Conservation (phyloP, 805 yeast genomes). For the Hanseniaspora guilliermondii region DNA sequence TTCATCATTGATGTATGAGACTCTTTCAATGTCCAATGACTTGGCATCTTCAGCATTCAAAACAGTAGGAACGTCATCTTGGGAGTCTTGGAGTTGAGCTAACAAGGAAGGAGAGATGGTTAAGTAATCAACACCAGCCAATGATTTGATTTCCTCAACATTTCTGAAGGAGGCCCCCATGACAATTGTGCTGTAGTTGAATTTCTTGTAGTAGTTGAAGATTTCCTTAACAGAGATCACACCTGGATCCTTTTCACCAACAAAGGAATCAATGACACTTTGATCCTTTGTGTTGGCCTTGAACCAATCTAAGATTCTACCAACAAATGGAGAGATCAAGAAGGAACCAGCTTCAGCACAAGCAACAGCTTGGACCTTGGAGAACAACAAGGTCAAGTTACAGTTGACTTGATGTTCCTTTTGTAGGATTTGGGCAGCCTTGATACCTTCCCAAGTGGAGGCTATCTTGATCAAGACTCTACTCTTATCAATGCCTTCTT, state of each 20-base stretch:
- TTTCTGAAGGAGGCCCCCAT: slow-evolving; percentile 99
- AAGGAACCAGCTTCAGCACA: slow-evolving; percentile 96
- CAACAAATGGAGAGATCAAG: slow-evolving; percentile 95
- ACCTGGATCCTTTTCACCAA: slow-evolving; percentile 70
- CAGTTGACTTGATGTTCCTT: slow-evolving; percentile 80
- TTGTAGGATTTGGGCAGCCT: slow-evolving; percentile 94
- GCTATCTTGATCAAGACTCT: slow-evolving; percentile 92
- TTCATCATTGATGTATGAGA: slow-evolving; percentile 73
- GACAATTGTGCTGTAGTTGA: slow-evolving; percentile 89
- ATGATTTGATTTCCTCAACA: slow-evolving; percentile 83
- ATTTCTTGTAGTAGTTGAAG: slow-evolving; percentile 96
- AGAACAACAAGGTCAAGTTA: slow-evolving; percentile 89
- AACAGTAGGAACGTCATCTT: slow-evolving; percentile 65
- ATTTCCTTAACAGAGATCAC: slow-evolving; percentile 76
- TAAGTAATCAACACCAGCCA: slow-evolving; percentile 93
- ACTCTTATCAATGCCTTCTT: slow-evolving; percentile 74
- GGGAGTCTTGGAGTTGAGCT: slow-evolving; percentile 63
- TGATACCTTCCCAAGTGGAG: slow-evolving; percentile 98
- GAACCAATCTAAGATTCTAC: slow-evolving; percentile 98
- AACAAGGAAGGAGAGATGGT: slow-evolving; percentile 89
- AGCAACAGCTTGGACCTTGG: slow-evolving; percentile 95
- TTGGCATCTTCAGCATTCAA: slow-evolving; percentile 59
- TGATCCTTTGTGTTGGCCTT: slow-evolving; percentile 52
- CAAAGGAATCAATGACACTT: slow-evolving; percentile 37
- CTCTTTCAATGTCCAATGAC: slow-evolving; percentile 47